Evolutionary conservation across 129 eudicot genomes (phyloP), one percentile per base, ranked within the genome.

Genomic region (Centrapalus pauciflorus): DNA sequence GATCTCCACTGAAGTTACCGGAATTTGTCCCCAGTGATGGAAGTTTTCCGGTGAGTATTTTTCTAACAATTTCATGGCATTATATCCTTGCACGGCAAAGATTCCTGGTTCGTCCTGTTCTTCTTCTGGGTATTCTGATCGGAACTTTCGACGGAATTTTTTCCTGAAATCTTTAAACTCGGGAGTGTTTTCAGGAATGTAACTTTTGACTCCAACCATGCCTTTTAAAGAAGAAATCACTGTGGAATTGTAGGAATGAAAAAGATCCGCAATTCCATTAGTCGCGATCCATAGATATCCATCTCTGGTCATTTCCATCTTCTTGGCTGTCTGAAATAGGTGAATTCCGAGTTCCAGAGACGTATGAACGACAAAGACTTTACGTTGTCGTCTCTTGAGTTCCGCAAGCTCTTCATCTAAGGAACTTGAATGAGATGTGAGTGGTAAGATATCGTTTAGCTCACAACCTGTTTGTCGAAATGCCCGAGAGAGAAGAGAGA

Each of bases 261-360:
- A 26, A 21, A 61, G 69, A 67, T 79, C 82, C 0, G 81, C 67
- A 37, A 80, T 65, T 32, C 40, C 52, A 16, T 77, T 82, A 12
- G 84, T 84, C 9, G 64, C 68, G n/a, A 88, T 80, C 96, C 91
- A 82, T 21, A 76, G 71, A 72, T 79, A 82, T 7, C 75, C 91
- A 26, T 77, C 75, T 11, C 72, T 78, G 55, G 70, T 69, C 91
- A 88, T 82, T 0, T 64, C 68, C 77, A 74, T 61, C 35, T 77
- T 34, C 45, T 77, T 72, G 0, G 96, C 96, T 0, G 7, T 51
- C 23, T 68, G 30, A 77, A 84, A 88, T 30, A 88, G 50, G 5
- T 52, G 70, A 45, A 63, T 33, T 1, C 77, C 96, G 20, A 77
- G 51, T 45, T 62, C 66, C 6, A 80, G 12, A 57, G 84, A 68